Evolutionary conservation across 495 filamentous ascomycete species (phyloP).

Genomic region (Hypoxylon rickii): DNA sequence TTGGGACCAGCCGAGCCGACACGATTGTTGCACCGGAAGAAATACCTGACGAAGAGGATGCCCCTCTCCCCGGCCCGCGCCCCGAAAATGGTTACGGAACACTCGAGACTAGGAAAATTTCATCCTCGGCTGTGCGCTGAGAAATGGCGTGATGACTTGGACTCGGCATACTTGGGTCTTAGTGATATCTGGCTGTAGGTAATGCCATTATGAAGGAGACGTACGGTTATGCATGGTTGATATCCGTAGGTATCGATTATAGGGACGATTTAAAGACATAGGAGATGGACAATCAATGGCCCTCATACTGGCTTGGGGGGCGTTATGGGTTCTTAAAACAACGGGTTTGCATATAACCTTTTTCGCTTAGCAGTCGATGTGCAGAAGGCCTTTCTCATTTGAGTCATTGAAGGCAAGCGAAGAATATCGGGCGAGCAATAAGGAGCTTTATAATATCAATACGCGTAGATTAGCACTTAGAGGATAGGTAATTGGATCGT

Average conservation of each 20-base stretch:
- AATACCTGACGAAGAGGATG: not conserved
- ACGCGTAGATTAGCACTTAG: not conserved
- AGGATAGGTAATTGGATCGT: too few relatives aligned
- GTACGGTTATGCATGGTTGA: not conserved
- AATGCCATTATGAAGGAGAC: slow-evolving; percentile 7
- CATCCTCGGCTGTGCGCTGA: not conserved
- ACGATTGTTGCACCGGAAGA: slow-evolving; percentile 12
- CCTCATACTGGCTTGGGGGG: slow-evolving; percentile 14
- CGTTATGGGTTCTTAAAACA: slow-evolving; percentile 31
- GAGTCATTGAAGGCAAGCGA: not conserved
- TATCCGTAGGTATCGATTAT: not conserved
- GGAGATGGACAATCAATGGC: too few relatives aligned
- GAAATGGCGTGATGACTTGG: not conserved
- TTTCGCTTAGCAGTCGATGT: too few relatives aligned
- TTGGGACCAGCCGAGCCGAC: not conserved
- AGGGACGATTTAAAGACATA: not conserved
- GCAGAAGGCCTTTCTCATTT: too few relatives aligned
- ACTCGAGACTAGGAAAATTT: not conserved
- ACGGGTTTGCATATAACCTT: slow-evolving; percentile 9
- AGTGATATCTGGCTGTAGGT: slow-evolving; percentile 9
- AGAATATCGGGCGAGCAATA: not conserved
- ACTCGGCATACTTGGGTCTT: not conserved
- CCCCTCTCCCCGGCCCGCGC: not conserved
- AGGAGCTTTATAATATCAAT: not conserved
- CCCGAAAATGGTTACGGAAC: slow-evolving; percentile 11